Percentiles rank a stretch among this genome's conserved stretches.
Conservation (phyloP, 176 grass and related monocot species). For the Raddia guianensis region DNA sequence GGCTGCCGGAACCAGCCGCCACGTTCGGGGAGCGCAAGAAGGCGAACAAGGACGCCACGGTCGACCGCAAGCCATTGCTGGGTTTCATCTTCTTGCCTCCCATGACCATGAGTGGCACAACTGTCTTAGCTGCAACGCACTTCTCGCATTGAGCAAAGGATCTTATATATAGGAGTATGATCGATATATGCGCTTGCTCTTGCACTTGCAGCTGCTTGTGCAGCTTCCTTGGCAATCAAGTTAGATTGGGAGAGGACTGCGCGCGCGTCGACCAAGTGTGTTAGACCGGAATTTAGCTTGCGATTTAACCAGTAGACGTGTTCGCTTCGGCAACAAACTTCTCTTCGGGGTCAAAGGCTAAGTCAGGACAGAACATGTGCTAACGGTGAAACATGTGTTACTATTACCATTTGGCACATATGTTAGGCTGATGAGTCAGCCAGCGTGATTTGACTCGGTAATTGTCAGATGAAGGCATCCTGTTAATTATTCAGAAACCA, state of each 20-base stretch:
- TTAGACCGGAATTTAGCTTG: neutral
- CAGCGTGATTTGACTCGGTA: too few relatives aligned
- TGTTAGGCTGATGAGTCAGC: too few relatives aligned
- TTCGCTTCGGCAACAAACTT: too few relatives aligned
- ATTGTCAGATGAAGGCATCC: neutral
- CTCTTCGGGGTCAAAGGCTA: too few relatives aligned
- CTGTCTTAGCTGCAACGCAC: too few relatives aligned
- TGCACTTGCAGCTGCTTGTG: neutral
- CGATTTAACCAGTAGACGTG: neutral
- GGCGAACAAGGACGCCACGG: neutral
- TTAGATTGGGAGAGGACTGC: neutral
- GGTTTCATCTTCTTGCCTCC: constrained; percentile 21
- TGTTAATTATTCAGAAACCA: neutral
- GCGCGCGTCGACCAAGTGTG: neutral
- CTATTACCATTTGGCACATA: too few relatives aligned
- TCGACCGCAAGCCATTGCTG: neutral
- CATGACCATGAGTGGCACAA: neutral
- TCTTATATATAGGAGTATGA: too few relatives aligned
- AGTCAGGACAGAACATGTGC: too few relatives aligned
- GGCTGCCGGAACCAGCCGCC: neutral
- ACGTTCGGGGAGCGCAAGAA: neutral
- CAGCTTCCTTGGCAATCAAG: neutral
- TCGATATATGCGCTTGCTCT: neutral
- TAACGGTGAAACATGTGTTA: too few relatives aligned
- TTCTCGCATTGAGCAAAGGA: too few relatives aligned